phyloP scores from a whole-genome alignment of 306 rosid species.

The Trifolium dubium region DNA sequence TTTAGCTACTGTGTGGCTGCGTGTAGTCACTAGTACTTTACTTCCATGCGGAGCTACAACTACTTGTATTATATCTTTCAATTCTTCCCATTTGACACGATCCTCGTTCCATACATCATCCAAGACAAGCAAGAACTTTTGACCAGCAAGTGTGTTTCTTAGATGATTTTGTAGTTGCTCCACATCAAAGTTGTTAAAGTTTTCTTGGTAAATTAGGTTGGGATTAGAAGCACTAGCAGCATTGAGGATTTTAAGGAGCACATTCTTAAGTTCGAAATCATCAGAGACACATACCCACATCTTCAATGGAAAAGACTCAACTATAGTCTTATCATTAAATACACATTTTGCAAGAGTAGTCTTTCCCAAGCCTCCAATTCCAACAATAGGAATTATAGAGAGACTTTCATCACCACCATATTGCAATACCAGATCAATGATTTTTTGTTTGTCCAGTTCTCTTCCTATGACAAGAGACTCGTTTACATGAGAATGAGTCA shows the following conservation, averaged over 20 bases:
- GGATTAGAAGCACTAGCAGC: not conserved
- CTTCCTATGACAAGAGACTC: constrained; percentile 4
- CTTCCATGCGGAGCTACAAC: constrained; percentile 1
- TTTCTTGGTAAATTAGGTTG: not conserved
- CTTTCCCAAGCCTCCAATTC: constrained; percentile 37
- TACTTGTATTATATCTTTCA: not conserved
- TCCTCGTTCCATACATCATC: constrained; percentile 25
- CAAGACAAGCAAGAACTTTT: constrained; percentile 23
- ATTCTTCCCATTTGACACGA: constrained; percentile 25
- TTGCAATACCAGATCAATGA: not conserved
- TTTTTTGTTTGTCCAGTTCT: not conserved
- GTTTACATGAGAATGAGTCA: not conserved
- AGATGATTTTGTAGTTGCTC: not conserved
- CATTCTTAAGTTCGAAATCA: not conserved
- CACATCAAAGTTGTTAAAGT: not conserved
- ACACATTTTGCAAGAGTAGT: constrained; percentile 32
- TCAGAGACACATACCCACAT: constrained; percentile 10
- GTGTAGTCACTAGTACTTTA: constrained; percentile 32
- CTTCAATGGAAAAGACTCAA: not conserved
- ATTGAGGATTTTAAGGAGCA: not conserved
- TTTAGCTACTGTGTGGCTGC: constrained; percentile 1
- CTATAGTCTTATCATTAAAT: not conserved
- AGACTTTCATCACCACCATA: not conserved
- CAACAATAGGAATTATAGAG: constrained; percentile 32
- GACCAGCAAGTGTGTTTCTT: not conserved